Conservation (phyloP, 495 filamentous ascomycete species). For the Neurospora discreta region DNA sequence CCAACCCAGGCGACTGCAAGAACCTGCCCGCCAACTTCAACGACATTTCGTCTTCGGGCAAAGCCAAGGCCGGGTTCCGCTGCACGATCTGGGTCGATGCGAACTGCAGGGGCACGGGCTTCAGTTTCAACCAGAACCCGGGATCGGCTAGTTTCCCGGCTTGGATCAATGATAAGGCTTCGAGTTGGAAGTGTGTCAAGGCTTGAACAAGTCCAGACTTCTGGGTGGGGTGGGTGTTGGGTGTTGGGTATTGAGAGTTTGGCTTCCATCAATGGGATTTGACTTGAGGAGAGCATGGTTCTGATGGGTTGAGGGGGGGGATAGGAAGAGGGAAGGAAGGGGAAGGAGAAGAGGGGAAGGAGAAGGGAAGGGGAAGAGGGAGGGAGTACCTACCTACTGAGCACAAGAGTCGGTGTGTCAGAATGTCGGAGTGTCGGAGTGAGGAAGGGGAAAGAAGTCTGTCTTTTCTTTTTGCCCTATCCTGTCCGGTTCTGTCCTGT, state of each 20-base stretch:
- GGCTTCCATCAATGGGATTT: no score
- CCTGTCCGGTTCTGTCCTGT: background rate
- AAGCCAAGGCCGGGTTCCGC: conserved; percentile 7
- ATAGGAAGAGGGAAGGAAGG: no score
- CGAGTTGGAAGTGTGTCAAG: conserved; percentile 10
- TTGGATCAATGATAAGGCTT: conserved; percentile 10
- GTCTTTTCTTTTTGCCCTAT: background rate
- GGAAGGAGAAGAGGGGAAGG: no score
- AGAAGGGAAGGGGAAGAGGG: no score
- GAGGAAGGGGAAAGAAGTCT: background rate
- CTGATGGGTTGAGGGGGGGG: no score
- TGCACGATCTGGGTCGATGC: conserved; percentile 14
- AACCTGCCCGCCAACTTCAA: conserved; percentile 12
- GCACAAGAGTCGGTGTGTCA: background rate
- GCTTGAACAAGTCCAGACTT: background rate
- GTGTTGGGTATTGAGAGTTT: no score
- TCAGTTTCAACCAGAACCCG: conserved; percentile 1
- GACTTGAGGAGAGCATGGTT: no score
- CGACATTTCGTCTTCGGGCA: conserved; percentile 4
- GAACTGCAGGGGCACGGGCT: conserved; percentile 8
- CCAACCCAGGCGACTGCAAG: conserved; percentile 5
- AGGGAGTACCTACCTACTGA: no score
- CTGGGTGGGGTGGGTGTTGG: no score
- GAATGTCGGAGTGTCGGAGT: background rate
- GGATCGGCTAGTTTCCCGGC: background rate